A percentile compares a stretch with the other conserved stretches of the same genome.
phyloP scores from a whole-genome alignment of 2,329 filamentous ascomycete species.

The Tolypocladium inflatum region DNA sequence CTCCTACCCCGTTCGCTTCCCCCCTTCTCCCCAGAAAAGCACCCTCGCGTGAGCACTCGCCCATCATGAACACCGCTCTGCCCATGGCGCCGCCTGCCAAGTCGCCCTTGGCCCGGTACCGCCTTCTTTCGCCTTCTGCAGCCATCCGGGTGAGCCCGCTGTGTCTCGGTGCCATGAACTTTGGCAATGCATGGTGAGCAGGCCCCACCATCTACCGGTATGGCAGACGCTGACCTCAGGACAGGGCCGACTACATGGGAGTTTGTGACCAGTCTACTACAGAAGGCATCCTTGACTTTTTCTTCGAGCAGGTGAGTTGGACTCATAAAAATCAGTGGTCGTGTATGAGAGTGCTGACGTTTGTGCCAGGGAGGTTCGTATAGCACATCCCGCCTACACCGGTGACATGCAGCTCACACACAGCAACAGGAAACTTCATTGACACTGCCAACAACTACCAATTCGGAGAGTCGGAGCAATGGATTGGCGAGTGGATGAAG shows the following conservation, averaged over 20 bases:
- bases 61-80: conserved; percentile 8
- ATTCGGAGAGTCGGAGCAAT: conserved; percentile 49
- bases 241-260: conserved; percentile 48
- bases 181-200: conserved; percentile 44
- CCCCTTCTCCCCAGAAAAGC: background rate
- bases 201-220: background rate
- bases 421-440: conserved; percentile 54
- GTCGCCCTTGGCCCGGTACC: conserved; percentile 54
- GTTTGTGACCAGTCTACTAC: conserved; percentile 52
- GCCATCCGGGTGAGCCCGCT: conserved; percentile 58
- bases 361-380: conserved; percentile 15
- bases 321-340: background rate
- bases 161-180: conserved; percentile 56
- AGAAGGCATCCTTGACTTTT: conserved; percentile 58
- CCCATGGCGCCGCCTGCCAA: conserved; percentile 38
- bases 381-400: background rate
- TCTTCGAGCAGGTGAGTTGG: conserved; percentile 40
- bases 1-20: background rate
- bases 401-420: background rate
- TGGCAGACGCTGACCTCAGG: background rate
- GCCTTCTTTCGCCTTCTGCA: conserved; percentile 56
- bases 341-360: background rate
- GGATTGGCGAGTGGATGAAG: conserved; percentile 65
- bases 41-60: background rate
- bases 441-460: conserved; percentile 65